Evolutionary conservation across 192 early-diverging fungal genomes (phyloP).

Genomic region (Obelidium mucronatum): DNA sequence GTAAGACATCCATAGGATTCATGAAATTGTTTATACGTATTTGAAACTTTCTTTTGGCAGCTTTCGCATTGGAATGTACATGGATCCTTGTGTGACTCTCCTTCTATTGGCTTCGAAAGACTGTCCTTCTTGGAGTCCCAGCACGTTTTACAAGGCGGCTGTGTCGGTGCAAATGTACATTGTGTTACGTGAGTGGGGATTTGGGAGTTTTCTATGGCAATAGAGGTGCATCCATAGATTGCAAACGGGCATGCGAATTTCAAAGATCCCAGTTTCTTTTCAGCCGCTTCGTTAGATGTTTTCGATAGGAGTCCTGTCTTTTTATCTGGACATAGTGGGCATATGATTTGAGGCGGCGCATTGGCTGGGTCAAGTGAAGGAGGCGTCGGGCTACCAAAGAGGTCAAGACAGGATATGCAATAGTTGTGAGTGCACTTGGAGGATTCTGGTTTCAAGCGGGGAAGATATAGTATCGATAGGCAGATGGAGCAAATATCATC

Average conservation of each 20-base stretch:
- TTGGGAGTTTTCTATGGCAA: background rate
- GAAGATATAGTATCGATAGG: constrained; percentile 5
- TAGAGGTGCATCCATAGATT: background rate
- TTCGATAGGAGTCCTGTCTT: background rate
- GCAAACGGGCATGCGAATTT: constrained; percentile 1
- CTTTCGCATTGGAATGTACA: constrained; percentile 32
- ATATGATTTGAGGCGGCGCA: background rate
- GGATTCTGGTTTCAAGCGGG: background rate
- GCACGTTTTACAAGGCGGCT: background rate
- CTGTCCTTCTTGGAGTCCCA: background rate
- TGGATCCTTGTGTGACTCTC: constrained; percentile 4
- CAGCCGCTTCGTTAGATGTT: background rate
- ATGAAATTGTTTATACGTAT: constrained; percentile 22
- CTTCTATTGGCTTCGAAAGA: constrained; percentile 28
- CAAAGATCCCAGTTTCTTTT: background rate
- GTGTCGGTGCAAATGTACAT: constrained; percentile 13
- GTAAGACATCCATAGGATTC: background rate
- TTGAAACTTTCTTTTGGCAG: constrained; percentile 40
- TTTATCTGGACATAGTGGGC: constrained; percentile 1
- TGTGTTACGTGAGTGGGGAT: constrained; percentile 12
- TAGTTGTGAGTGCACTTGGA: constrained; percentile 41
- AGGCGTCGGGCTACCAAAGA: too few relatives aligned
- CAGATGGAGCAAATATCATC: constrained; percentile 24
- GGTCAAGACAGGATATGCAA: constrained; percentile 45
- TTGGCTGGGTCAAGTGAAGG: too few relatives aligned